Base-by-base conservation (phyloP, 2,329 filamentous ascomycete genomes). In the Calonectria pteridis region DNA sequence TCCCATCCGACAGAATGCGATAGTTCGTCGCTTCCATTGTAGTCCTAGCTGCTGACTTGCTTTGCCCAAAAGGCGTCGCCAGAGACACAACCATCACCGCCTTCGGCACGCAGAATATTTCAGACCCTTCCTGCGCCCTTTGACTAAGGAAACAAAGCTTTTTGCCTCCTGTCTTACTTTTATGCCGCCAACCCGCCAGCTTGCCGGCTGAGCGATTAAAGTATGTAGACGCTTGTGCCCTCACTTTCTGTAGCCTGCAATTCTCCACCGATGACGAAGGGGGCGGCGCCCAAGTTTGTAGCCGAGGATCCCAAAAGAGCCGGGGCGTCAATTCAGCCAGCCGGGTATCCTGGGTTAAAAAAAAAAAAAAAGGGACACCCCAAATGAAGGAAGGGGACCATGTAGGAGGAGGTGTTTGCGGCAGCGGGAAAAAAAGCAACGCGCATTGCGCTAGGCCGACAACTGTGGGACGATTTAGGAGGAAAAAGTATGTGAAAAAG, bases 401-500 rank as follows among this genome's bases (percentile, higher is more conserved):
- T 71, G 66, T 59, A 29, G 53, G 69, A 29, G 53, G 69, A 72
- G 65, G 62, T 71, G 62, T 73, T 69, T 72, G 68, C 67, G 40
- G 53, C 29, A 43, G 65, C 37, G 63, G 53, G 55, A 73, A 78
- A 75, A 79, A 73, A 77, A 77, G 72, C 69, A 79, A 78, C 63
- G 37, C 28, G 62, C 71, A 55, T 49, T 50, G 37, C 74, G 50
- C 77, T 77, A 73, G 74, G 67, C 71, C 74, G 72, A 67, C 69
- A 73, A 29, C 71, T 53, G 69, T 79, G 77, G 77, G 69, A 79
- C 74, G 77, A 78, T 77, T 78, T 69, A 63, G 58, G 50, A 53
- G 51, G 64, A 65, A 73, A 80, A 78, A 72, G 73, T 80, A 79
- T 69, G 76, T 79, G 74, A 78, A 77, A 79, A 78, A 77, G 73